Conservation (phyloP, 1,284 basidiomycete species). For the Boletus calvinii region DNA sequence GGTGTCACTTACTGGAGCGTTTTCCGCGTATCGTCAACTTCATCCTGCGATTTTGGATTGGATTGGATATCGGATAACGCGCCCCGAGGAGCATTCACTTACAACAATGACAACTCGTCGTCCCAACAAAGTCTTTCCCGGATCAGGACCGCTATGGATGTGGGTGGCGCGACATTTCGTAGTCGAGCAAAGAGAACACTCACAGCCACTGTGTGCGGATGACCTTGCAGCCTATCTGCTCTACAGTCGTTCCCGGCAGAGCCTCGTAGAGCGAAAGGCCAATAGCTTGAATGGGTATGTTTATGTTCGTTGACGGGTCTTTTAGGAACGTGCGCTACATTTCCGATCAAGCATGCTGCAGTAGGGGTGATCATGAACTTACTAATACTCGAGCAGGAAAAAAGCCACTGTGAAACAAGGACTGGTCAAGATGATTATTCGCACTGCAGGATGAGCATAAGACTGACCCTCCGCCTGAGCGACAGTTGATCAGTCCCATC, state of each 20-base stretch:
- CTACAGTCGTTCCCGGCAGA: slow-evolving; percentile 69
- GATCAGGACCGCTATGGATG: slow-evolving; percentile 53
- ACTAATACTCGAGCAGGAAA: slow-evolving; percentile 92
- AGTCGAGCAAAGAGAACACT: slow-evolving; percentile 37
- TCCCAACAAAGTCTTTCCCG: slow-evolving; percentile 74
- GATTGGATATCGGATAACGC: slow-evolving; percentile 15
- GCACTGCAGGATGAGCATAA: slow-evolving; percentile 3
- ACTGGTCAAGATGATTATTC: slow-evolving; percentile 16
- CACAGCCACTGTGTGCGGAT: slow-evolving; percentile 92
- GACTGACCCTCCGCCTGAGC: slow-evolving; percentile 74
- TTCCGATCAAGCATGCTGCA: not conserved
- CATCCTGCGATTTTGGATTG: slow-evolving; percentile 58
- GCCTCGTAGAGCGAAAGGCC: slow-evolving; percentile 91
- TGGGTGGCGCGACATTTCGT: slow-evolving; percentile 4
- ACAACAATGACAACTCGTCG: slow-evolving; percentile 82
- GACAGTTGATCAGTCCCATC: slow-evolving; percentile 2
- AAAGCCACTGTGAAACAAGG: slow-evolving; percentile 65
- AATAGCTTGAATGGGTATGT: slow-evolving; percentile 90
- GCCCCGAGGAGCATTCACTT: slow-evolving; percentile 33
- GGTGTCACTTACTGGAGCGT: slow-evolving; percentile 67
- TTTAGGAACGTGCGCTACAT: slow-evolving; percentile 83
- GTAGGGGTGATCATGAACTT: slow-evolving; percentile 17
- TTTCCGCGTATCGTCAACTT: slow-evolving; percentile 92
- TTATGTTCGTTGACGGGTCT: slow-evolving; percentile 66
- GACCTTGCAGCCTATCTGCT: slow-evolving; percentile 82